Conservation (phyloP, 768 basidiomycete species). For the Boletus rufocinnamomeus region DNA sequence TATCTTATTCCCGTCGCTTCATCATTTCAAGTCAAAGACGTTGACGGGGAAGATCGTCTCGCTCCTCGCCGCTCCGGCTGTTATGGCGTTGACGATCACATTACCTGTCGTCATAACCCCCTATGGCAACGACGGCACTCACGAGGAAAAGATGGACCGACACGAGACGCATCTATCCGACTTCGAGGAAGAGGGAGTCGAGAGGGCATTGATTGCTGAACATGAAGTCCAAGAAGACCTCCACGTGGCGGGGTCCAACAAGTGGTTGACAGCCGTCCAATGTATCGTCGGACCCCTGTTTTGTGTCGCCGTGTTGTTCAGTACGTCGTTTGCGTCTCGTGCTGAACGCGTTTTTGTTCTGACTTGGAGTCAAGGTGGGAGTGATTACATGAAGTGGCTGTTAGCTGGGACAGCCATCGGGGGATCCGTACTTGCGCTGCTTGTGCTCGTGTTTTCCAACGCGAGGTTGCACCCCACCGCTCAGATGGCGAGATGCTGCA, state of each 20-base stretch:
- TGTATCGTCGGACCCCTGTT: constrained; percentile 83
- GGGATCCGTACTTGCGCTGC: constrained; percentile 53
- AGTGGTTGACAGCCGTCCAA: constrained; percentile 85
- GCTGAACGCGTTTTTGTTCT: neutral
- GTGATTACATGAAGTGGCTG: constrained; percentile 49
- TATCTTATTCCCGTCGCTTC: constrained; percentile 84
- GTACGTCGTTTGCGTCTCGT: constrained; percentile 46
- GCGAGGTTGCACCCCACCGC: constrained; percentile 58
- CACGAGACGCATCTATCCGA: constrained; percentile 55
- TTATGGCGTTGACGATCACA: constrained; percentile 83
- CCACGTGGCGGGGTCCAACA: constrained; percentile 66
- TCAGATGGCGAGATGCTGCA: constrained; percentile 74
- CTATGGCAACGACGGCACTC: constrained; percentile 34
- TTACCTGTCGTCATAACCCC: constrained; percentile 84
- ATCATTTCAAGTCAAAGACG: constrained; percentile 70
- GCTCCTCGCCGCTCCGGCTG: constrained; percentile 82
- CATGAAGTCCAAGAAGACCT: constrained; percentile 71
- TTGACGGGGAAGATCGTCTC: constrained; percentile 70
- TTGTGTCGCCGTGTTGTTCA: constrained; percentile 71
- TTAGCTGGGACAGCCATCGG: constrained; percentile 53
- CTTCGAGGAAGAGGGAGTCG: constrained; percentile 77
- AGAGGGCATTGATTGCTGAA: constrained; percentile 69
- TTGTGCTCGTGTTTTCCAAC: constrained; percentile 61
- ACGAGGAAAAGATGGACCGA: constrained; percentile 32
- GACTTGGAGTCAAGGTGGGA: constrained; percentile 30